Evolutionary conservation across 768 basidiomycete genomes (phyloP), one percentile per base, ranked within the genome.

Genomic region (Leccinum fibrillosum): DNA sequence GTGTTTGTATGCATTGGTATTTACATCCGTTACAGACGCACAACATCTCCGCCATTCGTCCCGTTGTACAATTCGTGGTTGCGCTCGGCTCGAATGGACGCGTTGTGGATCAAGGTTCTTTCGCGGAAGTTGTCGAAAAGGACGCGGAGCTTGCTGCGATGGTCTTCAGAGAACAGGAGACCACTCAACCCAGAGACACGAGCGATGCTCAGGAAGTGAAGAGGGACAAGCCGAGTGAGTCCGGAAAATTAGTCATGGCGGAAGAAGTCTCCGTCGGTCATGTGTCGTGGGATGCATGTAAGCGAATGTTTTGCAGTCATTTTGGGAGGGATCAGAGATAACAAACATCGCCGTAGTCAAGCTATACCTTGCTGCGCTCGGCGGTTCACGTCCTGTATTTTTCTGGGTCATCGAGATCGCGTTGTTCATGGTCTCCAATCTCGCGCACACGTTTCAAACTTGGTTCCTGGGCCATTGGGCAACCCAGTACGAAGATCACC

Each of bases 381-480:
- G 55, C 9, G 35, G 35, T 17, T 13, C 6, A 26, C 34, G 26
- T 15, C 2, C 34, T 19, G 13, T 37, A 12, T 54, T 53, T 2
- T 53, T 56, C 50, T 39, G 50, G 55, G 51, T 4, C 2, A 23
- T 19, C 23, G 34, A 53, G 13, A 25, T 55, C 13, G 26, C 19
- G 3, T 28, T 56, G 1, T 28, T 56, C 35, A 5, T 56, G 51
- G 8, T 53, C n/a, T 23, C 50, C 15, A 56, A 54, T n/a, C 26
- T 56, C 26, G 35, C 26, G 19, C 11, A 12, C 19, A 39, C 35
- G 6, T 28, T 39, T 19, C 55, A 55, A 28, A 55, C 49, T 4
- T 53, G 55, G 55, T 55, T 55, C 35, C 55, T 55, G 3, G 55
- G 55, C 4, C 11, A 55, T 21, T 55, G 55, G 55, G 55, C 55